phyloP scores from a whole-genome alignment of 2,329 filamentous ascomycete species.

The Diaporthe destruens region DNA sequence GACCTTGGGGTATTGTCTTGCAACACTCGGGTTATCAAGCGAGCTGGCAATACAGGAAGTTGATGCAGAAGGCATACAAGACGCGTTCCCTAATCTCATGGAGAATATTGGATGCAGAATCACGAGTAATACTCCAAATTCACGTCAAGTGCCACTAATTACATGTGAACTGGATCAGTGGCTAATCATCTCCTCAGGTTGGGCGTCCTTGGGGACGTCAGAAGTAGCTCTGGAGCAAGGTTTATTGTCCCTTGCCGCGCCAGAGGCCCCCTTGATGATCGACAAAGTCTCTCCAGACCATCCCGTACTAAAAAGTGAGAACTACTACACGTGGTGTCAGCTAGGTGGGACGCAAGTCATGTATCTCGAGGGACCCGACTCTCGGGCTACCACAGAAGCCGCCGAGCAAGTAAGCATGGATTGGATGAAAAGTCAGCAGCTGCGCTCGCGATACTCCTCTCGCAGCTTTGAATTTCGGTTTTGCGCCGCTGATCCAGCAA shows the following conservation, averaged over 20 bases:
- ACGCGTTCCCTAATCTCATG: neutral
- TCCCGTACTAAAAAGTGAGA: neutral
- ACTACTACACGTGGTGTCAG: neutral
- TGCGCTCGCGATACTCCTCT: neutral
- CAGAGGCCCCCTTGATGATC: neutral
- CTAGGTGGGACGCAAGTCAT: neutral
- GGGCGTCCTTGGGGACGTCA: neutral
- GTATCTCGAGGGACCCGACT: neutral
- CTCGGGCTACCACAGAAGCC: neutral
- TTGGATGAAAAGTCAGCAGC: neutral
- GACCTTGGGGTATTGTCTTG: neutral
- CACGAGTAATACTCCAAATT: neutral
- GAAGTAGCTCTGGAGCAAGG: neutral
- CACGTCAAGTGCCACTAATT: neutral
- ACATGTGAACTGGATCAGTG: too few relatives aligned
- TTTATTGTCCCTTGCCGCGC: neutral
- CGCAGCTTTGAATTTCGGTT: neutral
- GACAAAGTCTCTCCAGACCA: neutral
- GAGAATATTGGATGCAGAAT: neutral
- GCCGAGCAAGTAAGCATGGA: constrained; percentile 2
- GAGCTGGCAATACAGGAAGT: constrained; percentile 1
- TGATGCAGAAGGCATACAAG: neutral
- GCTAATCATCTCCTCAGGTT: neutral
- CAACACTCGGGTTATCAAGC: constrained; percentile 8
- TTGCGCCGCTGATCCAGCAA: neutral